These are phyloP conservation scores for Kingdonia uniflora DNA, from an alignment of 164 flowering plant species.

Conservation along the genomic window DNA sequence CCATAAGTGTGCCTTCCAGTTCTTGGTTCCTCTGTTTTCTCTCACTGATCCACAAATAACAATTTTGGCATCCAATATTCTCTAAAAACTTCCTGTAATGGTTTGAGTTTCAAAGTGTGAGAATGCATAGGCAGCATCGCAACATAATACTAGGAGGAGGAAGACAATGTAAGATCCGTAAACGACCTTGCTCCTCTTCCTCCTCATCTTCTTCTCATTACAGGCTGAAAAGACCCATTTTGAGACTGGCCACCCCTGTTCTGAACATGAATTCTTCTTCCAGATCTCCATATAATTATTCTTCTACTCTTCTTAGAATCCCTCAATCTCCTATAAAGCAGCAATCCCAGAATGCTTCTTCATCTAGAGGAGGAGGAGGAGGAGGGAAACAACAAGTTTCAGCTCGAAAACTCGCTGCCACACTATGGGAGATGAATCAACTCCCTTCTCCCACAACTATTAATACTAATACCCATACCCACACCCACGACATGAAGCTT, in stretches of 20 bases:
- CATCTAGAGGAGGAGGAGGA: constrained; percentile 22
- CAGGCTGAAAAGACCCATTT: constrained; percentile 64
- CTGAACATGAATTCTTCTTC: constrained; percentile 60
- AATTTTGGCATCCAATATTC: too few species aligned
- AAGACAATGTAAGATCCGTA: constrained; percentile 46
- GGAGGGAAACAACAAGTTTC: constrained; percentile 46
- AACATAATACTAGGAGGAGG: too few species aligned
- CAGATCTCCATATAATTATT: constrained; percentile 41
- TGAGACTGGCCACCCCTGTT: constrained; percentile 68
- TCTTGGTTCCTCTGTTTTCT: too few species aligned
- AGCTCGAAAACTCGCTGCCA: constrained; percentile 91
- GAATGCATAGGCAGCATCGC: constrained; percentile 54
- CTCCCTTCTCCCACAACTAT: constrained; percentile 42
- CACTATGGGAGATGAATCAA: constrained; percentile 94
- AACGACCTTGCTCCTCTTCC: constrained; percentile 72
- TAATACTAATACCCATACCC: constrained; percentile 10
- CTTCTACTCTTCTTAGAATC: constrained; percentile 25
- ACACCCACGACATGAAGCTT: constrained; percentile 21
- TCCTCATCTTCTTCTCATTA: constrained; percentile 71
- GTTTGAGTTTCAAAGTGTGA: neutral
- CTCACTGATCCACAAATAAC: neutral
- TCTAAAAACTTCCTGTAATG: too few species aligned
- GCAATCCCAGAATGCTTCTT: too few species aligned
- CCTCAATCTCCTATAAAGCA: constrained; percentile 32
- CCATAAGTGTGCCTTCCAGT: too few species aligned